Base-by-base conservation (phyloP, 163 green algal species). In the Scenedesmus sp. region DNA sequence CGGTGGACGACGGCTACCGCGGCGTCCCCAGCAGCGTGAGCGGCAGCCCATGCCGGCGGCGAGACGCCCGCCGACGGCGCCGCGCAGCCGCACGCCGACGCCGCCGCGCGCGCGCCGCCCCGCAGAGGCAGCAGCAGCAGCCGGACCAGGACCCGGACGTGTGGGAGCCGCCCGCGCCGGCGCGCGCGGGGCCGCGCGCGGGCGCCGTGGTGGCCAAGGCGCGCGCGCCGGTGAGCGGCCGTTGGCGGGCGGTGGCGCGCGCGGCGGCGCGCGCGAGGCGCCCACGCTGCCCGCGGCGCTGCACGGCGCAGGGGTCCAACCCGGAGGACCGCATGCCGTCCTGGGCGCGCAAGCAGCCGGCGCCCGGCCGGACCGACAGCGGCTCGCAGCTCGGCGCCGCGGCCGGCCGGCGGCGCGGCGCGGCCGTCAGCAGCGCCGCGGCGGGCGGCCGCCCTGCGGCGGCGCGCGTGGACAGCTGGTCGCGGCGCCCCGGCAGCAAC, bases 81-180 rank as follows among this genome's bases (percentile, higher is more conserved):
- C n/a, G n/a, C n/a, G n/a, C n/a, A n/a, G n/a, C n/a, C n/a, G n/a
- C n/a, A n/a, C 42, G 56, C 48, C 7, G 63, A 73, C 42, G 13
- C 9, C 11, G 39, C 51, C 11, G 28, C 39, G 10, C 39, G 39
- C 39, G 39, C 39, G 39, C 60, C 34, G 39, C 33, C 18, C 57
- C 63, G 65, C 39, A 70, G 31, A 31, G 45, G 34, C 45, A 56
- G 18, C 13, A 24, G 64, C 36, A 70, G 65, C 26, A 65, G 60
- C 70, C 70, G 26, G 78, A 84, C 11, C 53, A 28, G 28, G 62
- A 85, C 45, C 81, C 81, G 39, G 81, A 86, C 47, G 75, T 86
- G 56, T 86, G 81, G 81, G 31, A 57, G 44, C 75, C 81, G 9
- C 81, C 81, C 22, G 75, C 81, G 81, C 73, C 50, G 80, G 80